Evolutionary conservation across 225 moss, liverwort and hornwort genomes (phyloP), one percentile per base, ranked within the genome.

Genomic region (Ulota crispa): DNA sequence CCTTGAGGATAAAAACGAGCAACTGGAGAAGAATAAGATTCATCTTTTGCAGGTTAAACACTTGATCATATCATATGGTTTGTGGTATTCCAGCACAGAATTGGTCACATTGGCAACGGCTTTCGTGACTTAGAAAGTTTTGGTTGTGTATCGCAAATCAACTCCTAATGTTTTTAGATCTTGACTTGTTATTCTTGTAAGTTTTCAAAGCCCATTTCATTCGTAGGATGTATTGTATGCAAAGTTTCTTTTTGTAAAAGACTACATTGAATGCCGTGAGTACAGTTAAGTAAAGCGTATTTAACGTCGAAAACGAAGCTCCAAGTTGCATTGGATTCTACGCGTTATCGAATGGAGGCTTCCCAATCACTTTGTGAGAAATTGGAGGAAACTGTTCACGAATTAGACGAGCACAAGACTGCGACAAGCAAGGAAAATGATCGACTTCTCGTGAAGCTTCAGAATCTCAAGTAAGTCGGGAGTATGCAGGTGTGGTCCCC

Each of bases 251-350:
- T 32, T 63, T 57, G 43, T 60, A 72, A 72, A 10, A 26, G 34
- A 23, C 34, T 47, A 32, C 30, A 55, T 55, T 36, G 32, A 19
- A 64, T 76, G 66, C 34, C 55, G 12, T 76, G 67, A 69, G 50
- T 69, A 72, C 85, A 97, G 97, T 84, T 92, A 68, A 87, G 80
- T 76, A 80, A 67, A 41, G 73, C 69, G 12, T 86, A 89, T 81
- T 82, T 93, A 50, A 72, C 71, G 66, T 82, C 88, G 63, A 94
- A 92, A 78, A 84, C 83, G 70, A 95, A 95, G 81, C 86, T 97
- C 27, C 85, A 85, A 83, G 42, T 86, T 36, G 82, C 69, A 34
- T 83, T 97, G 59, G 87, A 91, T 78, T 80, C 87, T 18, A 84
- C 84, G 28, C 68, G 70, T 61, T 59, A 80, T 73, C 79, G 88